Evolutionary conservation across 2,329 filamentous ascomycete genomes (phyloP).

Genomic region (Pseudogymnoascus sp.): DNA sequence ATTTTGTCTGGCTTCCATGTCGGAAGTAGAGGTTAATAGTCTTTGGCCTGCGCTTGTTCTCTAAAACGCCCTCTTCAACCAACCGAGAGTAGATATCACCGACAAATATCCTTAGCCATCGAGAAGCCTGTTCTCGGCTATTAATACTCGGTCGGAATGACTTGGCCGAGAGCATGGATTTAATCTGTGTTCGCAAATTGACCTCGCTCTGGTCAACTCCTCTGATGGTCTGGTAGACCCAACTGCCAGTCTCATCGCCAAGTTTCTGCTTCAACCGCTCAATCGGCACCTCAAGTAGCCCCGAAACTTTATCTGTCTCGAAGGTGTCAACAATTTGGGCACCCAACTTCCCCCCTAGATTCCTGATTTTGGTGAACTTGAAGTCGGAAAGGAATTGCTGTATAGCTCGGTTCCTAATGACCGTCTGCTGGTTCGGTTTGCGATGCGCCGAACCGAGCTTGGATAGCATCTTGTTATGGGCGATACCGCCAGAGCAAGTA

Average conservation of each 20-base stretch:
- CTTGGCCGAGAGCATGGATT: constrained; percentile 95
- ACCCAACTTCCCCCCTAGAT: constrained; percentile 89
- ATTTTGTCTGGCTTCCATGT: constrained; percentile 63
- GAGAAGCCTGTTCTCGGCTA: constrained; percentile 65
- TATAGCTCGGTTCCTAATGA: constrained; percentile 80
- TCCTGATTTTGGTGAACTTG: constrained; percentile 92
- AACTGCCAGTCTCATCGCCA: constrained; percentile 75
- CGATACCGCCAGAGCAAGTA: constrained; percentile 85
- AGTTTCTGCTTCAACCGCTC: constrained; percentile 71
- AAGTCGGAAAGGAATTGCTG: constrained; percentile 71
- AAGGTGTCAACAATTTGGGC: constrained; percentile 78
- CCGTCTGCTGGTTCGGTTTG: constrained; percentile 90
- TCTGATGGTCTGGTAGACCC: constrained; percentile 78
- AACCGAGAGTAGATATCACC: constrained; percentile 86
- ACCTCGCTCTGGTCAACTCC: constrained; percentile 85
- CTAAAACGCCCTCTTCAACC: constrained; percentile 81
- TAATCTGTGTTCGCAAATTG: constrained; percentile 84
- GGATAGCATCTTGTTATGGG: constrained; percentile 88
- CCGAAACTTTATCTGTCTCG: constrained; percentile 68
- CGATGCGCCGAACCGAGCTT: constrained; percentile 87
- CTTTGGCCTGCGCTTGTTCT: constrained; percentile 78
- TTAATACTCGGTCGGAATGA: constrained; percentile 83
- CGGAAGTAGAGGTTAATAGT: constrained; percentile 80
- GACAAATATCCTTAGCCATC: constrained; percentile 85
- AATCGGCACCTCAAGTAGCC: constrained; percentile 63